Base-by-base conservation (phyloP, 2,329 filamentous ascomycete genomes). In the Thelonectria discophora region DNA sequence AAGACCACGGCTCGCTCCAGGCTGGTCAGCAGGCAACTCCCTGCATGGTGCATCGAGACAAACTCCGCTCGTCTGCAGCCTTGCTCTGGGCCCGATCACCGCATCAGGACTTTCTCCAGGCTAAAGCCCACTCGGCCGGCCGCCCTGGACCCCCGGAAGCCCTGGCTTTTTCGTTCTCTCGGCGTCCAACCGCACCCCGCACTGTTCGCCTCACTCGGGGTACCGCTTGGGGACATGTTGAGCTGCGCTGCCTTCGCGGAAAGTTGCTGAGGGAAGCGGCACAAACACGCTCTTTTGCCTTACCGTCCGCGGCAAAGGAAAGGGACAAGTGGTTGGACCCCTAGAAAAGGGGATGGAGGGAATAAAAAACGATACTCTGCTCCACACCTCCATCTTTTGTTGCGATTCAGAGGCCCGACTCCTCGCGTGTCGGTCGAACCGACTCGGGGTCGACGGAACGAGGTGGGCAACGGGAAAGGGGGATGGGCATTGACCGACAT, bases 121-220 rank as follows among this genome's bases (percentile, higher is more conserved):
- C 21, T 13, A 9, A 11, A n/a, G n/a, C n/a, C 10, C 5, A 21
- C 12, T 47, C 45, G 21, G 11, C 18, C 5, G 45, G n/a, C n/a
- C n/a, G 21, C 12, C 45, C 2, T 47, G 45, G n/a, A 13, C 27
- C 45, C n/a, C 45, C 20, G 21, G 21, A 47, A 30, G 21, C 27
- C 27, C 21, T 24, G 21, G 3, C 6, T 24, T 3, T 6, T 24
- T 24, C 8, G 27, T 30, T 30, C 15, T 21, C 2, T 8, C 3
- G 21, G 11, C n/a, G 8, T 30, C 45, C 45, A 30, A 24, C 21
- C 21, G 21, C 53, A n/a, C 58, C 55, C 55, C 60, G 50, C 60
- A 62, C 55, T 62, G 55, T 58, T 39, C 51, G 60, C 55, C 60
- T 62, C 55, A 43, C 32, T 27, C 18, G 32, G 43, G 34, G 18